These are phyloP conservation scores for Paradendryphiella salina DNA, from an alignment of 2,329 filamentous ascomycete genomes.

Conservation along the genomic window DNA sequence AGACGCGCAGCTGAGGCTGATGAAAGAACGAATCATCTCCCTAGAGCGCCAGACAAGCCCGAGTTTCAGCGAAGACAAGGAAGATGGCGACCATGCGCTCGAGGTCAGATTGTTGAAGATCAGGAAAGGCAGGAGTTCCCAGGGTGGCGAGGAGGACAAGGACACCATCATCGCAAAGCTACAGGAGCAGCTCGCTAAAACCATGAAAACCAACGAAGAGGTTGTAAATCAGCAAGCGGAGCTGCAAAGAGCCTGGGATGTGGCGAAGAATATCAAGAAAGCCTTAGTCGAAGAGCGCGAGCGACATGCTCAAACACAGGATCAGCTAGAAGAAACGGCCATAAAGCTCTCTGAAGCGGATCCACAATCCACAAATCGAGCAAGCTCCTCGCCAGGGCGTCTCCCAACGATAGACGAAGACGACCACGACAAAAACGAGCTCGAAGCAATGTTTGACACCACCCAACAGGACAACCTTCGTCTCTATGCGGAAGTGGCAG, in stretches of 20 bases:
- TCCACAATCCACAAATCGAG: slow-evolving; percentile 8
- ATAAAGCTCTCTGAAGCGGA: slow-evolving; percentile 26
- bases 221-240: slow-evolving; percentile 37
- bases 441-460: slow-evolving; percentile 44
- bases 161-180: slow-evolving; percentile 35
- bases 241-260: slow-evolving; percentile 39
- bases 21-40: slow-evolving; percentile 37
- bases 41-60: slow-evolving; percentile 31
- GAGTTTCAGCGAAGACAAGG: slow-evolving; percentile 15
- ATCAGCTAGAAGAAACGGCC: slow-evolving; percentile 28
- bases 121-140: slow-evolving; percentile 32
- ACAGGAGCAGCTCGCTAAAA: slow-evolving; percentile 30
- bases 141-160: slow-evolving; percentile 27
- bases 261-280: slow-evolving; percentile 35
- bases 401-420: slow-evolving; percentile 41
- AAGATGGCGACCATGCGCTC: slow-evolving; percentile 36
- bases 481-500: slow-evolving; percentile 35
- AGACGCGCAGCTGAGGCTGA: slow-evolving; percentile 33
- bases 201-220: slow-evolving; percentile 24
- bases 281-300: slow-evolving; percentile 35
- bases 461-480: slow-evolving; percentile 42
- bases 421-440: slow-evolving; percentile 36
- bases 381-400: slow-evolving; percentile 12
- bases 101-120: slow-evolving; percentile 38
- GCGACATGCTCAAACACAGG: slow-evolving; percentile 32